Evolutionary conservation across 2,329 filamentous ascomycete species (phyloP).

Genomic region (Xylariomycetidae sp.): DNA sequence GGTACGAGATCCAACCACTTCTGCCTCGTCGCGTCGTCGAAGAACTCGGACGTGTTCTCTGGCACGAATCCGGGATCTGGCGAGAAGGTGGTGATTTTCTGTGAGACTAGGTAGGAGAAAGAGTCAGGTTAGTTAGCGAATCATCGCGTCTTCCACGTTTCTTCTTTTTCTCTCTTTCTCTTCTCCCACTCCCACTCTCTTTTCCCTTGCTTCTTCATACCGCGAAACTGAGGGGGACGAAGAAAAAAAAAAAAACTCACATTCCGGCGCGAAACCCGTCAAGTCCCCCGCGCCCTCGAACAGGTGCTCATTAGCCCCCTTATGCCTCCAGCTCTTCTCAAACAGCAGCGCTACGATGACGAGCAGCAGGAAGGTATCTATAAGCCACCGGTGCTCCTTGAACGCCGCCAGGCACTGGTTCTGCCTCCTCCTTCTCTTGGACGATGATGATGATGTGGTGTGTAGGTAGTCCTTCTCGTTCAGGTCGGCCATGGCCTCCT

Average conservation of each 20-base stretch:
- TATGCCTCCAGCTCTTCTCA: conserved; percentile 20
- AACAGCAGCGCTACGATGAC: conserved; percentile 31
- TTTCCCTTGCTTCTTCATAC: too few species aligned
- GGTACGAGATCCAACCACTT: conserved; percentile 37
- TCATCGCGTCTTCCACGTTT: not conserved
- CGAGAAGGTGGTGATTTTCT: conserved; percentile 34
- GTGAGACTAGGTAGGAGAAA: conserved; percentile 25
- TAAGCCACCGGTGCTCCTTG: conserved; percentile 21
- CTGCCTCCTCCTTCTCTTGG: conserved; percentile 6
- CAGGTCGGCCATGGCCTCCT: conserved; percentile 22
- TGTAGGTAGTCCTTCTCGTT: conserved; percentile 26
- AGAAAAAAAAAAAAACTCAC: conserved; percentile 24
- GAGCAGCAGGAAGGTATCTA: conserved; percentile 31
- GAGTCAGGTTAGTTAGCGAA: not conserved
- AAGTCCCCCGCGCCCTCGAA: conserved; percentile 33
- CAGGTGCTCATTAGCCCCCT: conserved; percentile 13
- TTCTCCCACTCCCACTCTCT: too few species aligned
- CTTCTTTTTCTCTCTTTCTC: not conserved
- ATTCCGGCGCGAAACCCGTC: conserved; percentile 34
- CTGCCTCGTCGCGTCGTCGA: conserved; percentile 25
- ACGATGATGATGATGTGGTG: too few species aligned
- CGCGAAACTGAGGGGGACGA: too few species aligned
- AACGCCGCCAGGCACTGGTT: conserved; percentile 12
- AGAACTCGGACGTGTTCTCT: conserved; percentile 35
- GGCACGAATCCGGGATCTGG: conserved; percentile 33